Base-by-base conservation (phyloP, 2,329 filamentous ascomycete genomes). In the Didymella sp. region DNA sequence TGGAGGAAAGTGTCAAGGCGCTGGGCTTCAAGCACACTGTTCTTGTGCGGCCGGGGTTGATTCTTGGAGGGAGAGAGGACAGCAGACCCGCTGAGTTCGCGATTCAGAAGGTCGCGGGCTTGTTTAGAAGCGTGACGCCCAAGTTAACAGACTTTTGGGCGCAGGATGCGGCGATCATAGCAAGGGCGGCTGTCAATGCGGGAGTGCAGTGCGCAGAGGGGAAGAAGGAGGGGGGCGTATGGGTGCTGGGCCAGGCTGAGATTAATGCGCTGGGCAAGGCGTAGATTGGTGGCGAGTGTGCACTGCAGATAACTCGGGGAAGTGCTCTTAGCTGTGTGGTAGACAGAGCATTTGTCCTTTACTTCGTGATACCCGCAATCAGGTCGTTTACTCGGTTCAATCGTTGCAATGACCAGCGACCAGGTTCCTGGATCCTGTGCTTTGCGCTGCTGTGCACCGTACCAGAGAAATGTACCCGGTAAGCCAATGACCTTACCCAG, bases 1-100 rank as follows among this genome's bases (percentile, higher is more conserved):
- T 96, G 37, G 94, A 98, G 75, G 89, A 96, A 30, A 81, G 86
- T 15, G 84, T 96, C 58, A 85, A 85, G 73, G 84, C 78, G 38
- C 77, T 94, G 4, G 88, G 80, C 4, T 96, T 96, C 71, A 89
- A 93, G 46, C 86, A 90, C 63, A 88, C 87, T 4, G 84, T 96
- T 52, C 88, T 97, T 51, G 45, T 89, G 37, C 76, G 87, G 41
- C 93, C 93, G 0, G 93, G 90, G 0, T 61, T 92, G 59, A 90
- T 97, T 65, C 75, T 92, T 2, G 93, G 93, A 2, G 73, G 84
- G 15, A 82, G 93, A 53, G 83, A 89, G 67, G 81, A 87, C 57
- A 80, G 80, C 48, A 82, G 89, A 48, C 73, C 82, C 0, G 75
- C 80, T 6, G 91, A 92, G 71, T 80, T 81, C 21, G 69, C 86